A percentile compares a stretch with the other conserved stretches of the same genome.
Conservation (phyloP, 352 stramenopile species). For the Pythium rhizo-oryzae region DNA sequence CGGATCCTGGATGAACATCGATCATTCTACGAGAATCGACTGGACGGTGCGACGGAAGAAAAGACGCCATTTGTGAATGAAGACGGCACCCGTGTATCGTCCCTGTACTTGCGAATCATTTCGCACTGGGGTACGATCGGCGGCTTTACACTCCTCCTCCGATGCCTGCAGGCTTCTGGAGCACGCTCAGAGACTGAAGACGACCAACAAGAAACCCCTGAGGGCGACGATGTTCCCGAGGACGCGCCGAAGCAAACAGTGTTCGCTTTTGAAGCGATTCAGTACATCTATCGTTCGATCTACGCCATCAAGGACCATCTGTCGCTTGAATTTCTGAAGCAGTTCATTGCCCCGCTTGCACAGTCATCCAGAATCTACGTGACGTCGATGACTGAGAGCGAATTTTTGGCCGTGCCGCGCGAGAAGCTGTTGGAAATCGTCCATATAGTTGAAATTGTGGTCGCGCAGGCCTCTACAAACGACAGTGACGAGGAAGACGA, state of each 20-base stretch:
- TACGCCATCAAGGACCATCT: constrained; percentile 71
- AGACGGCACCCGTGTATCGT: constrained; percentile 29
- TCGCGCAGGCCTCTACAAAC: constrained; percentile 17
- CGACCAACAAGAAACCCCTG: constrained; percentile 3
- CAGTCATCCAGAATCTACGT: constrained; percentile 39
- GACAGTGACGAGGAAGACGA: not conserved
- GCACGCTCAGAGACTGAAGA: constrained; percentile 4
- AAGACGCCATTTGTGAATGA: constrained; percentile 8
- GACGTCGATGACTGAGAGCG: constrained; percentile 16
- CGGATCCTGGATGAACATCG: constrained; percentile 62
- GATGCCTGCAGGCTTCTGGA: constrained; percentile 35
- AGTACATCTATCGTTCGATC: constrained; percentile 54
- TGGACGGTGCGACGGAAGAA: not conserved
- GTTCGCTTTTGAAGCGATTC: constrained; percentile 59
- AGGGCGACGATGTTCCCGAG: not conserved
- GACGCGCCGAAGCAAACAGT: constrained; percentile 11
- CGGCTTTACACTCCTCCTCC: constrained; percentile 58
- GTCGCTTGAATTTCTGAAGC: constrained; percentile 36
- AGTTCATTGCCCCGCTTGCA: constrained; percentile 42
- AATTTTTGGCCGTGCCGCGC: constrained; percentile 46
- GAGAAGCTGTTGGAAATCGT: constrained; percentile 59
- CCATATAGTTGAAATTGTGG: constrained; percentile 61
- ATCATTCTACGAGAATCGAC: constrained; percentile 54
- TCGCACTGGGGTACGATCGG: constrained; percentile 53
- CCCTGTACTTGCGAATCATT: constrained; percentile 53